Conservation (phyloP, 192 early-diverging fungal species). For the Backusella macrospora region DNA sequence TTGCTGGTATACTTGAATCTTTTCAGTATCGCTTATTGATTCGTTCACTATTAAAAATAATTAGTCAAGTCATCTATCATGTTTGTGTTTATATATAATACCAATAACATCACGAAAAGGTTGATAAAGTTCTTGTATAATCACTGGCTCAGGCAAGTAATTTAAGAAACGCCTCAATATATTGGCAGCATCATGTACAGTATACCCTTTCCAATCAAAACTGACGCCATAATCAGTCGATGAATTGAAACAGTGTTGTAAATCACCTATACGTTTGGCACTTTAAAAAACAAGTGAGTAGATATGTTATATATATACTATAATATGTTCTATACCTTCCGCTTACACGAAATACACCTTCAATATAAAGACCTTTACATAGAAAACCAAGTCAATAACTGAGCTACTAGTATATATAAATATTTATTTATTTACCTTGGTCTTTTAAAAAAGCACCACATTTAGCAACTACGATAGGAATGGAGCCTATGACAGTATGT, state of each 20-base stretch:
- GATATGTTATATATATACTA: background rate
- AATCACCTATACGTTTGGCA: constrained; percentile 68
- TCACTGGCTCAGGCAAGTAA: constrained; percentile 73
- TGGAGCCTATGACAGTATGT: constrained; percentile 27
- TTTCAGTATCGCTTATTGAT: constrained; percentile 26
- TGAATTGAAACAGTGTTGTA: constrained; percentile 70
- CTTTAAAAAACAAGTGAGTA: constrained; percentile 43
- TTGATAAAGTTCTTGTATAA: constrained; percentile 63
- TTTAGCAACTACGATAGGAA: constrained; percentile 41
- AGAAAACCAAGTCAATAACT: background rate
- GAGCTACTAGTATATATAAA: background rate
- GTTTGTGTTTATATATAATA: constrained; percentile 20
- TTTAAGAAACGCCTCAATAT: constrained; percentile 75
- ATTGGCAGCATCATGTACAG: constrained; percentile 77
- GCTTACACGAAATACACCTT: constrained; percentile 79
- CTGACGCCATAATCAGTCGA: constrained; percentile 66
- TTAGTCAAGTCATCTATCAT: background rate
- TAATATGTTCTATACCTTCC: constrained; percentile 50
- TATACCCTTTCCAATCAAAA: constrained; percentile 68
- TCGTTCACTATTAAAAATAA: constrained; percentile 23
- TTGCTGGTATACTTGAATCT: constrained; percentile 51
- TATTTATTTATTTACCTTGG: constrained; percentile 27
- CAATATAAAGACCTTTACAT: constrained; percentile 35
- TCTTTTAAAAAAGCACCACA: constrained; percentile 43
- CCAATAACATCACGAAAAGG: constrained; percentile 65